Evolutionary conservation across 148 eudicot species (phyloP).

Genomic region (Drosera capensis): DNA sequence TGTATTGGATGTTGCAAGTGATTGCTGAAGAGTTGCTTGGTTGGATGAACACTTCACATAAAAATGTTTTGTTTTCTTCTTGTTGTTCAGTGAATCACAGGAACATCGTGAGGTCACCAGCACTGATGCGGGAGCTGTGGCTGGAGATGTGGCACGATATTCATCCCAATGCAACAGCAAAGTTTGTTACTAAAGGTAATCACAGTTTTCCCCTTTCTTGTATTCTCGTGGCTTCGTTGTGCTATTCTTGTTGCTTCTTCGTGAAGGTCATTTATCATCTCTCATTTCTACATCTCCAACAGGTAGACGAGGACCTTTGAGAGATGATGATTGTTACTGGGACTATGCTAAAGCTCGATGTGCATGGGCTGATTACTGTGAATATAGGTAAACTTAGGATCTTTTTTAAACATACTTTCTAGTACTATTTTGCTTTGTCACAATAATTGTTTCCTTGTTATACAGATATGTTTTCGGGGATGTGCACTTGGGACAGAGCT

Average conservation of each 20-base stretch:
- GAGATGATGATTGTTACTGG: slow-evolving; percentile 93
- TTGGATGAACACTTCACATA: slow-evolving; percentile 2
- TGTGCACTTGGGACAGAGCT: slow-evolving; percentile 96
- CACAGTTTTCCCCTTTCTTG: neutral
- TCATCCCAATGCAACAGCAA: slow-evolving; percentile 62
- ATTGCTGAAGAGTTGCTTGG: too few relatives aligned
- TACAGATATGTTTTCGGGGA: slow-evolving; percentile 87
- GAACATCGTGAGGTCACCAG: slow-evolving; percentile 84
- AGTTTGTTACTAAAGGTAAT: slow-evolving; percentile 80
- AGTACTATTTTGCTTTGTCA: neutral
- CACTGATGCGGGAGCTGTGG: slow-evolving; percentile 92
- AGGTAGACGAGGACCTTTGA: slow-evolving; percentile 84
- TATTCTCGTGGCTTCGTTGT: slow-evolving; percentile 1
- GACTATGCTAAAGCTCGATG: slow-evolving; percentile 97
- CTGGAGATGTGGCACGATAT: slow-evolving; percentile 98
- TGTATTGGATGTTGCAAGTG: too few relatives aligned
- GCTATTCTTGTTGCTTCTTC: slow-evolving; percentile 2
- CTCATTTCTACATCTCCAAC: slow-evolving; percentile 15
- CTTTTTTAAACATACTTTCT: too few relatives aligned
- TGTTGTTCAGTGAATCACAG: slow-evolving; percentile 82
- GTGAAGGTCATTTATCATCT: slow-evolving; percentile 2
- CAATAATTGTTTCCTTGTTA: neutral
- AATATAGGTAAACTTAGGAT: slow-evolving; percentile 45
- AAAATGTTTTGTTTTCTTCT: slow-evolving; percentile 8
- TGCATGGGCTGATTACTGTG: slow-evolving; percentile 92